Percentiles rank a stretch among this genome's conserved stretches.
These are phyloP conservation scores for Ananas comosus DNA, from an alignment of 176 grass and related monocot genomes.

Conservation along the genomic window DNA sequence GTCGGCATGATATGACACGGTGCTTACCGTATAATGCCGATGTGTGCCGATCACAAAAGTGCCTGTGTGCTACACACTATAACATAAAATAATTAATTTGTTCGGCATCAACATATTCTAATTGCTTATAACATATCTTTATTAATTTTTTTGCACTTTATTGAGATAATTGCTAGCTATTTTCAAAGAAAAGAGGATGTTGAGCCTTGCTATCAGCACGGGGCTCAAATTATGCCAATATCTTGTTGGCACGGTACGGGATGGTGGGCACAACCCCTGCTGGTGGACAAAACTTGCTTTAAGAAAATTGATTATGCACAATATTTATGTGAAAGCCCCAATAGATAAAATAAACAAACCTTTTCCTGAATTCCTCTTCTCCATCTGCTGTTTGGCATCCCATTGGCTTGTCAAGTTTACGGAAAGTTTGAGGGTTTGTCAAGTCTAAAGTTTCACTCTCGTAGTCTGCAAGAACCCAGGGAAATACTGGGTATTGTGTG, in stretches of 20 bases:
- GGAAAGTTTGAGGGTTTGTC: slow-evolving; percentile 59
- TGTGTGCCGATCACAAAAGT: no score
- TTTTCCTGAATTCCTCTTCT: slow-evolving; percentile 86
- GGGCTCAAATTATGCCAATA: no score
- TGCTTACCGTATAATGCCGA: no score
- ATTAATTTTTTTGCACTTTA: no score
- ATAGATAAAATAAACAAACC: slow-evolving; percentile 45
- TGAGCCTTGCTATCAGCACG: no score
- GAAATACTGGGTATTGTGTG: slow-evolving; percentile 98
- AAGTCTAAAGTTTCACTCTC: slow-evolving; percentile 83
- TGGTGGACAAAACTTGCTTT: neutral
- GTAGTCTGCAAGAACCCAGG: slow-evolving; percentile 98
- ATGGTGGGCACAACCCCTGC: neutral
- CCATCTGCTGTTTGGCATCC: slow-evolving; percentile 91
- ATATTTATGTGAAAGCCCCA: neutral
- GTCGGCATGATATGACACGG: no score
- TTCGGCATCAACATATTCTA: no score
- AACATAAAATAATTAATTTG: no score
- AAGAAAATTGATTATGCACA: no score
- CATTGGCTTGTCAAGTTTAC: slow-evolving; percentile 98
- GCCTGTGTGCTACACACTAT: no score
- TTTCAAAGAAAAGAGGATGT: neutral
- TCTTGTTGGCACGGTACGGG: no score
- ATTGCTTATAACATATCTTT: no score
- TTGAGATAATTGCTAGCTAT: neutral